Conservation (phyloP, 1,139 yeast genomes). For the Candida sp. region DNA sequence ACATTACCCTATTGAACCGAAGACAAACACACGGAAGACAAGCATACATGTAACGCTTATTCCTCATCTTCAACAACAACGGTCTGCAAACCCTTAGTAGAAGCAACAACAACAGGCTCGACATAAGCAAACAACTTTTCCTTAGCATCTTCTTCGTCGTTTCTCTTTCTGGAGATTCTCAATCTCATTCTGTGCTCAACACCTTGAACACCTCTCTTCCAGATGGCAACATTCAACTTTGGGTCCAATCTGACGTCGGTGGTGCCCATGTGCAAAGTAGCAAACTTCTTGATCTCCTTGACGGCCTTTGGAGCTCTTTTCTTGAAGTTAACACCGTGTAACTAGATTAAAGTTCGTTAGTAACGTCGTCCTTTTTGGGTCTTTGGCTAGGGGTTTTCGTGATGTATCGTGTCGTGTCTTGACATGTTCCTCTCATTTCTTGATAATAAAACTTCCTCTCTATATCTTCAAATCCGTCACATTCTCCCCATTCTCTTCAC, state of each 20-base stretch:
- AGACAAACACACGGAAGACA: neutral
- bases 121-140: slow-evolving; percentile 98
- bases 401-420: no score
- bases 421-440: no score
- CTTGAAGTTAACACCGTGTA: slow-evolving; percentile 99
- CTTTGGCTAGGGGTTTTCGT: no score
- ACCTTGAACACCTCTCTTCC: slow-evolving; percentile 99
- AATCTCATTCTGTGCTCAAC: slow-evolving; percentile 98
- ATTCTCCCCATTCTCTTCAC: no score
- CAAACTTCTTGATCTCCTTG: slow-evolving; percentile 99
- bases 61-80: slow-evolving; percentile 86
- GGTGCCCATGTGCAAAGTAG: slow-evolving; percentile 99
- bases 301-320: slow-evolving; percentile 99
- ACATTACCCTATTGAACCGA: neutral
- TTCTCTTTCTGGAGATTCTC: slow-evolving; percentile 99
- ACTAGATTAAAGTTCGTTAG: slow-evolving; percentile 43
- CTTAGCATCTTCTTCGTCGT: slow-evolving; percentile 99
- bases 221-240: slow-evolving; percentile 96
- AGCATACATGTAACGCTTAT: slow-evolving; percentile 6
- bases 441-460: no score
- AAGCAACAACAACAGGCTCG: slow-evolving; percentile 95
- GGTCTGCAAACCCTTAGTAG: slow-evolving; percentile 98
- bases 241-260: slow-evolving; percentile 99
- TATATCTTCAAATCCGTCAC: no score
- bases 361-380: neutral